Conservation (phyloP, 345 rosid species). For the Diplotaxis tenuifolia region DNA sequence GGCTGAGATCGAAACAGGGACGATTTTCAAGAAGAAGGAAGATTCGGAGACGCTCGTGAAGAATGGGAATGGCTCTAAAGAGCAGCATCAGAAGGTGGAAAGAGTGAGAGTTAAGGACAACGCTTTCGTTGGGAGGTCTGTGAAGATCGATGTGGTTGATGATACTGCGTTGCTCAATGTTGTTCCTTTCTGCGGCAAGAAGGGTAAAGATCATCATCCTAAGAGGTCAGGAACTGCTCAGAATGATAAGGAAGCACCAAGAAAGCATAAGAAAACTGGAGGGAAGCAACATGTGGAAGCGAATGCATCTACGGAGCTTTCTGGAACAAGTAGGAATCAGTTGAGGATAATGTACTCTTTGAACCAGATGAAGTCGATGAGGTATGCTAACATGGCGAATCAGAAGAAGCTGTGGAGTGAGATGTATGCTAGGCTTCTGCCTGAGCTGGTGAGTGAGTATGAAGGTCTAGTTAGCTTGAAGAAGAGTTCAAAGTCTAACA, state of each 20-base stretch:
- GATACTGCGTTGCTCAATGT: conserved; percentile 70
- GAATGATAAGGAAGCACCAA: conserved; percentile 31
- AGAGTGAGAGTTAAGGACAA: background rate
- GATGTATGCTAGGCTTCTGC: conserved; percentile 51
- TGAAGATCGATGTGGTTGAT: conserved; percentile 65
- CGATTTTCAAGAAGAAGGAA: conserved; percentile 37
- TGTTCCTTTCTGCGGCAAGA: conserved; percentile 34
- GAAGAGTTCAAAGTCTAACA: conserved; percentile 40
- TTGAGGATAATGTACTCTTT: conserved; percentile 47
- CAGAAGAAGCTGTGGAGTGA: conserved; percentile 68
- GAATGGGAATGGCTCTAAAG: background rate
- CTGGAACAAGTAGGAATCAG: conserved; percentile 27
- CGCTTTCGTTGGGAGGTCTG: conserved; percentile 42
- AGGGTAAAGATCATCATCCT: conserved; percentile 34
- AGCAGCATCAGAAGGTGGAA: background rate
- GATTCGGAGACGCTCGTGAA: background rate
- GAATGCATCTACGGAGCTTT: conserved; percentile 21
- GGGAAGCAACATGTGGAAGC: conserved; percentile 44
- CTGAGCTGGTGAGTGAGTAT: conserved; percentile 53
- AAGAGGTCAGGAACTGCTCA: conserved; percentile 27
- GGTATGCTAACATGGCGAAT: conserved; percentile 53
- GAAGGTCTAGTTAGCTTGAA: conserved; percentile 45
- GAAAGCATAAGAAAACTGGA: conserved; percentile 39
- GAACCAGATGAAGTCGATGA: conserved; percentile 67
- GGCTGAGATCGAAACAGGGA: conserved; percentile 56